Evolutionary conservation across 306 rosid genomes (phyloP), one percentile per base, ranked within the genome.

Genomic region (Casuarina cunninghamiana): DNA sequence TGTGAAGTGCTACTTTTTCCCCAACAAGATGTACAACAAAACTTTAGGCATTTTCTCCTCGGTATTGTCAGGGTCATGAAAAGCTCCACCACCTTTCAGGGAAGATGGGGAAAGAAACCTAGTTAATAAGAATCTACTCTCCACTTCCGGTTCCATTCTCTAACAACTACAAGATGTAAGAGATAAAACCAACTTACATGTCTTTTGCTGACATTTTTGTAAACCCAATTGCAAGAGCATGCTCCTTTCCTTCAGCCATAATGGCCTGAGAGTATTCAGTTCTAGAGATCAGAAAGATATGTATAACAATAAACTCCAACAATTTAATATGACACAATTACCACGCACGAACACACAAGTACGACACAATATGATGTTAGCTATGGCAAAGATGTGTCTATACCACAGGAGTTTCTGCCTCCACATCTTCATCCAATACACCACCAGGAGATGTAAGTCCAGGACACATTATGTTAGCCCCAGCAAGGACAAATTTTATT

Each of bases 381-480:
- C 76, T 51, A 49, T 46, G 49, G 38, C 35, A 10, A 72, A 53
- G 72, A 62, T 37, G 41, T 43, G 67, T 37, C 72, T 76, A 72
- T 90, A 94, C 99, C 99, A 93, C 99, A 46, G 99, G 99, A 74
- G 89, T 82, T 82, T 91, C 99, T 16, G 94, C 87, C 35, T 84
- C 97, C 50, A 95, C 97, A 77, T 85, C 96, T 63, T 88, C 94
- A 78, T 95, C 97, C 91, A 95, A 86, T 81, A 21, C 79, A 73
- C 99, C 99, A 67, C 97, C 97, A 65, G 96, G 97, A 73, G 99
- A 95, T 69, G 99, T 93, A 66, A 95, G 95, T 78, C 99, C 99
- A 60, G 99, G 99, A 82, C 99, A 95, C 99, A 95, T 91, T 75
- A 95, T 95, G 96, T 95, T 95, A 54, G 99, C 99, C 62, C 99